Conservation (phyloP, 2,329 filamentous ascomycete species). For the Calycina herbarum region DNA sequence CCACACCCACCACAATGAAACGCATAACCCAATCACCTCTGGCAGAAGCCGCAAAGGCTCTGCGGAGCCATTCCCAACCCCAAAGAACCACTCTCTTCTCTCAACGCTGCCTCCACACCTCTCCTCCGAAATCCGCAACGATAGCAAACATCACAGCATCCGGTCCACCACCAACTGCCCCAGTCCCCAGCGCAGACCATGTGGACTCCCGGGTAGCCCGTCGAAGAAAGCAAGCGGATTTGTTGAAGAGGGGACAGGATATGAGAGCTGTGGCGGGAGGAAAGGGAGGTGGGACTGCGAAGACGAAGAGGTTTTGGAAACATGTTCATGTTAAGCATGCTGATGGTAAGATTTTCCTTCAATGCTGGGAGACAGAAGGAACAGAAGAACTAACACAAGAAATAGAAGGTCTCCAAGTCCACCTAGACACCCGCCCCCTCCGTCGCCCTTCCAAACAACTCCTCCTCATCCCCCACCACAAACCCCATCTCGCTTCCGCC, state of each 20-base stretch:
- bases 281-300: slow-evolving; percentile 42
- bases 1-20: slow-evolving; percentile 31
- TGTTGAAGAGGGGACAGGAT: slow-evolving; percentile 53
- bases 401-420: slow-evolving; percentile 51
- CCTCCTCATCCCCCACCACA: slow-evolving; percentile 70
- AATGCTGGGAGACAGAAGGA: too few relatives aligned
- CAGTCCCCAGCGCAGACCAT: slow-evolving; percentile 45
- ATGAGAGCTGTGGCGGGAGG: slow-evolving; percentile 43
- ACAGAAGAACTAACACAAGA: neutral
- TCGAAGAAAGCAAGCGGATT: slow-evolving; percentile 54
- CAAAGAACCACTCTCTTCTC: slow-evolving; percentile 11
- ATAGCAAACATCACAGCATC: slow-evolving; percentile 51
- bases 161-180: slow-evolving; percentile 60
- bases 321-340: slow-evolving; percentile 71
- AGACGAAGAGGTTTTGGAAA: slow-evolving; percentile 83
- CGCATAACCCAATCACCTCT: slow-evolving; percentile 30
- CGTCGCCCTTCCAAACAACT: slow-evolving; percentile 74
- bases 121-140: slow-evolving; percentile 31
- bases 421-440: slow-evolving; percentile 77
- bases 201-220: slow-evolving; percentile 47
- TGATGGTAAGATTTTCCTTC: slow-evolving; percentile 49
- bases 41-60: slow-evolving; percentile 13
- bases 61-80: slow-evolving; percentile 14
- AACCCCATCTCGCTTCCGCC: slow-evolving; percentile 78
- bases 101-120: slow-evolving; percentile 28